Evolutionary conservation across 2,329 filamentous ascomycete genomes (phyloP), one percentile per base, ranked within the genome.

Genomic region (Blastomyces percursus): DNA sequence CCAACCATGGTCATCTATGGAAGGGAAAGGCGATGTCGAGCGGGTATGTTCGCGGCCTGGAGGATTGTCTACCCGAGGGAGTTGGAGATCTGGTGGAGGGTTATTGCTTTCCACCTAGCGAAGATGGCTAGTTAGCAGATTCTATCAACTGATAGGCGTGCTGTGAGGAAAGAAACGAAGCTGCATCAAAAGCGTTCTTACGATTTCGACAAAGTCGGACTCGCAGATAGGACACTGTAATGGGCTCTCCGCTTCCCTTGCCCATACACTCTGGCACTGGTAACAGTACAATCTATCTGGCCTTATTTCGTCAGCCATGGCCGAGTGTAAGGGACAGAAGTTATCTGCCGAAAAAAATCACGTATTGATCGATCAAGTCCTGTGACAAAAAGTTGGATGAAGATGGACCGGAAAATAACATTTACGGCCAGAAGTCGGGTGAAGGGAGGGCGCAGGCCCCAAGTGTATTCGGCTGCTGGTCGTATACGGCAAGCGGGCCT

Each of bases 201-300:
- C 92, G 69, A 97, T 91, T 77, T 99, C 92, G 19, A 86, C 90
- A 67, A 90, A 86, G 24, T 96, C 90, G 46, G 86, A 85, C 3
- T 81, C 73, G 72, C 94, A 99, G n/a, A 78, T 75, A 19, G 91
- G 91, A 72, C 94, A 99, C 19, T 77, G 78, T 65, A 96, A 76
- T 32, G 56, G 21, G 24, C 82, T 86, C 67, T 82, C 80, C 66
- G 24, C 82, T 64, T 90, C 84, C 64, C 84, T 80, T 70, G 88
- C 90, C 91, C 91, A 97, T 73, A 96, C 88, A 66, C 88, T 78
- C 60, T 82, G 74, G 77, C 94, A 97, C 64, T 82, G 78, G 75
- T 97, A 91, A 75, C 94, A 99, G 74, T 83, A 95, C 61, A 96
- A 87, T 66, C 84, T 80, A 65, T 76, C 60, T 52, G 67, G 60